phyloP scores from a whole-genome alignment of 208 protist species.

The Wallacemonas sp. region DNA sequence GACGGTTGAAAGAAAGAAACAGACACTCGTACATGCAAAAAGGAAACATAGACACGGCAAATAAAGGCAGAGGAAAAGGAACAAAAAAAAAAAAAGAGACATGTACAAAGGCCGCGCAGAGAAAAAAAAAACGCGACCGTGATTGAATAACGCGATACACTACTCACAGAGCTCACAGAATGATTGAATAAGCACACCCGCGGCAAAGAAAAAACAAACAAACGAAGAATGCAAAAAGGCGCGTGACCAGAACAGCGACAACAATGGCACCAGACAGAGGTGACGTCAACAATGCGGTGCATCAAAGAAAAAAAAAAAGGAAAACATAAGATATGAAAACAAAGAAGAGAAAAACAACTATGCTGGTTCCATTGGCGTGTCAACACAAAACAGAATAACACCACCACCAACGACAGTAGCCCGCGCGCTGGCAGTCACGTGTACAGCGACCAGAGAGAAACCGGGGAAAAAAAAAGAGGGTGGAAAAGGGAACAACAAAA shows the following conservation, averaged over 20 bases:
- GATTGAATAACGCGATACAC: no score
- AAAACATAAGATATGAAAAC: neutral
- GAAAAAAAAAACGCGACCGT: no score
- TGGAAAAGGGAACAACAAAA: slow-evolving; percentile 11
- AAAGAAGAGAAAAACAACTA: slow-evolving; percentile 18
- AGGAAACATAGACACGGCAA: no score
- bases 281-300: no score
- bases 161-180: neutral
- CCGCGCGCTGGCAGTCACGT: neutral
- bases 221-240: no score
- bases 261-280: no score
- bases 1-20: neutral
- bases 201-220: slow-evolving; percentile 8
- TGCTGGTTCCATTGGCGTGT: slow-evolving; percentile 7
- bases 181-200: neutral
- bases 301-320: neutral
- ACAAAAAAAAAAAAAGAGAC: neutral
- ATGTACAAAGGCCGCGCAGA: no score
- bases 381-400: neutral
- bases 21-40: neutral
- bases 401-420: neutral
- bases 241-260: no score
- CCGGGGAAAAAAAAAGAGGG: neutral
- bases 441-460: neutral
- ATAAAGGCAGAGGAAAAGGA: neutral